Conservation (phyloP, 148 eudicot genomes). For the Camellia granthamiana region DNA sequence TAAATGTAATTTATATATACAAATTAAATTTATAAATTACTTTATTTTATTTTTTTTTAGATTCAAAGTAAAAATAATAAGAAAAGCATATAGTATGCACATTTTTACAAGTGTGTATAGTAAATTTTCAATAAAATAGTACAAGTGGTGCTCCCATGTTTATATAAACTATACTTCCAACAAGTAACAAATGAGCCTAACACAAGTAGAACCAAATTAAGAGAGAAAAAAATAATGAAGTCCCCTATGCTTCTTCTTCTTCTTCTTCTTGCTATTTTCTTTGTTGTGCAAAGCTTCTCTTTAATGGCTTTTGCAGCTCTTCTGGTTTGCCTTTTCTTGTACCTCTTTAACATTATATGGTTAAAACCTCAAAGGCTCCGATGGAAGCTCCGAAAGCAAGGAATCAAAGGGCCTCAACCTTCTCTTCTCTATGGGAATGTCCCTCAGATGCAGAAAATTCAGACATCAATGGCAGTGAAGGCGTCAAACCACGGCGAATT, state of each 20-base stretch:
- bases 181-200: not conserved
- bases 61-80: too few species aligned
- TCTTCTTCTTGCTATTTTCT: not conserved
- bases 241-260: slow-evolving; percentile 3
- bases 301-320: not conserved
- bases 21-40: too few species aligned
- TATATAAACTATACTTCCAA: not conserved
- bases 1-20: too few species aligned
- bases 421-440: slow-evolving; percentile 59
- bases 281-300: slow-evolving; percentile 5
- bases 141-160: not conserved
- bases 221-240: slow-evolving; percentile 21
- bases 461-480: slow-evolving; percentile 23
- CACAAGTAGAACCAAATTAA: not conserved
- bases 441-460: slow-evolving; percentile 60
- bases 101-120: too few species aligned
- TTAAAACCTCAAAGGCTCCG: slow-evolving; percentile 29
- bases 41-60: too few species aligned
- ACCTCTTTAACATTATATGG: slow-evolving; percentile 30
- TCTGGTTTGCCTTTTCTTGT: not conserved
- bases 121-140: not conserved
- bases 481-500: slow-evolving; percentile 26
- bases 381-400: slow-evolving; percentile 48
- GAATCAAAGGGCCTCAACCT: slow-evolving; percentile 69
- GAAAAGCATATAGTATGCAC: too few species aligned